Conservation (phyloP, 2,329 filamentous ascomycete genomes). For the Dothideomycetidae sp. region DNA sequence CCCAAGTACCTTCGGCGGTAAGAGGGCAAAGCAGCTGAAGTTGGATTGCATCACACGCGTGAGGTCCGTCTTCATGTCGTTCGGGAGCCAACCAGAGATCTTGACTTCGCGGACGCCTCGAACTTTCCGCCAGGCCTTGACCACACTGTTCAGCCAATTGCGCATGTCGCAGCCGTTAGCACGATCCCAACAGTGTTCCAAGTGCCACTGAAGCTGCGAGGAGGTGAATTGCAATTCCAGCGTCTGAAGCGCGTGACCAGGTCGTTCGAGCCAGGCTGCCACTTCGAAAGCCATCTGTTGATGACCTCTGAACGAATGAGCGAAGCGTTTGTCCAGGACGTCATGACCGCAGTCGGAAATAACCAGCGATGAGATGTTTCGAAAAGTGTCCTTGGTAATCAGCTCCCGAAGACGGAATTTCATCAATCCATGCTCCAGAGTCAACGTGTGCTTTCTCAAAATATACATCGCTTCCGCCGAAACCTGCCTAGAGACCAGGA, state of each 20-base stretch:
- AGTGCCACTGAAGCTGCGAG: conserved; percentile 15
- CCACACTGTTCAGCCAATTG: conserved; percentile 14
- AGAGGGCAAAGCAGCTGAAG: conserved; percentile 13
- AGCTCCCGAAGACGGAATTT: conserved; percentile 11
- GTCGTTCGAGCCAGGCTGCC: conserved; percentile 13
- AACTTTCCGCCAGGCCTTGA: conserved; percentile 11
- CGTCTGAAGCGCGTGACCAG: conserved; percentile 18
- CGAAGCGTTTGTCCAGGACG: conserved; percentile 10
- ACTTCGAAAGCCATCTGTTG: conserved; percentile 16
- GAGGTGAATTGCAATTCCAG: conserved; percentile 17
- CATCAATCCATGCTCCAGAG: conserved; percentile 19
- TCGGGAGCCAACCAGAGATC: conserved; percentile 14
- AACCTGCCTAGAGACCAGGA: conserved; percentile 24
- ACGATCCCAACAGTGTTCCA: conserved; percentile 15
- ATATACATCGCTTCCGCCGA: conserved; percentile 19
- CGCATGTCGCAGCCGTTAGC: conserved; percentile 18
- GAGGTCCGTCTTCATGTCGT: conserved; percentile 14
- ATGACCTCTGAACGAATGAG: conserved; percentile 18
- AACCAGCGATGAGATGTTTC: conserved; percentile 15
- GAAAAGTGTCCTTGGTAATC: conserved; percentile 15
- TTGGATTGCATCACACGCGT: conserved; percentile 15
- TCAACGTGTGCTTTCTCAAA: conserved; percentile 17
- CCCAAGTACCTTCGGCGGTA: conserved; percentile 18
- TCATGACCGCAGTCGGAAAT: conserved; percentile 9
- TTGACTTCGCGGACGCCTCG: conserved; percentile 16